Evolutionary conservation across 805 yeast species (phyloP), one percentile per base, ranked within the genome.

Genomic region (Tetrapisispora nanseiensis): DNA sequence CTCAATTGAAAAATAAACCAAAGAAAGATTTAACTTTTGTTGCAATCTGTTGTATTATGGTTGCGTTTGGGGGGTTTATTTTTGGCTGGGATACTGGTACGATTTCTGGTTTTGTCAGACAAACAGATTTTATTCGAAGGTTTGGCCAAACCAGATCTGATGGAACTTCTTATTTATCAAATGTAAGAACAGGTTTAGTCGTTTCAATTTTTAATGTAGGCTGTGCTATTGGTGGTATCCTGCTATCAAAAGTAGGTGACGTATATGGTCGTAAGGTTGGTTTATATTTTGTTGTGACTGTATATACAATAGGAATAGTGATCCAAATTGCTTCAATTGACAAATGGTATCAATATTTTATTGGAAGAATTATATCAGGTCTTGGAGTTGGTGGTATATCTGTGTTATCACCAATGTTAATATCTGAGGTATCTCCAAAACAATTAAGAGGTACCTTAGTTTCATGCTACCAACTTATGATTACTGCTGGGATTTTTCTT

Each of bases 51-150:
- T 64, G 68, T 57, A 32, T 57, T n/a, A 54, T 63, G 61, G 75
- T 81, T 49, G 83, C 86, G 26, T 81, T 81, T 48, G 86, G 86
- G 66, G 89, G 87, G 37, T 81, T 76, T 57, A 80, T 80, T 35
- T 81, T 78, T 53, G 89, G 89, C 49, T 81, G 82, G 75, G 89
- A 81, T 67, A 80, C 86, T 33, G 86, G 86, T 70, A 44, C 46
- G 2, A 78, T 81, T 57, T 76, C 84, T 18, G 86, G 86, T 47
- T 78, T 81, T 52, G 80, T 79, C 40, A 74, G 75, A 53, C 64
- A 62, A 54, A 49, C 51, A 9, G 59, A 56, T 42, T 56, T 50
- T 44, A 28, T 54, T 4, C 42, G 55, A 32, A 50, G 61, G 40
- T 55, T 56, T 42, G 61, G 61, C 11, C 46, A 45, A 40, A 43